Percentiles rank a stretch among this genome's conserved stretches.
Evolutionary conservation across 495 filamentous ascomycete genomes (phyloP).

Genomic region (Symbiotaphrina buchneri): DNA sequence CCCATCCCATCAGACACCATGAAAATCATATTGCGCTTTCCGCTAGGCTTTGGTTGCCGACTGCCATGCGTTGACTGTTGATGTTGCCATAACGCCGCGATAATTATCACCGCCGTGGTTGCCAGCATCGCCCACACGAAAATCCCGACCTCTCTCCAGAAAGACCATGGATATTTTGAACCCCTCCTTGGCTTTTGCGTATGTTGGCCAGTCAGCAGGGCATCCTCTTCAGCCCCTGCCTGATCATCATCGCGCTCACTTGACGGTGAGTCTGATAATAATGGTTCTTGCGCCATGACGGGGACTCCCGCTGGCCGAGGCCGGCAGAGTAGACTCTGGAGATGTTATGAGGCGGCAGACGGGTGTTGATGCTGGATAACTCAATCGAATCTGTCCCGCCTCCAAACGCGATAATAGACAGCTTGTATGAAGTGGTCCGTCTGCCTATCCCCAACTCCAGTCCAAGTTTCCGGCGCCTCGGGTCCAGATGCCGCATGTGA

Average conservation of each 20-base stretch:
- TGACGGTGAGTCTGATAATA: slow-evolving; percentile 11
- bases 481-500: no score
- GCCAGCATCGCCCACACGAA: slow-evolving; percentile 82
- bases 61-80: slow-evolving; percentile 17
- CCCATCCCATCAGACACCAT: slow-evolving; percentile 99
- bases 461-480: no score
- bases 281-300: slow-evolving; percentile 5
- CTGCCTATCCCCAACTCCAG: no score
- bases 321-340: no score
- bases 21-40: slow-evolving; percentile 85
- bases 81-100: slow-evolving; percentile 55
- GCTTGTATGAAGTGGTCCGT: no score
- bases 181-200: slow-evolving; percentile 13
- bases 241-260: slow-evolving; percentile 15
- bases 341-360: no score
- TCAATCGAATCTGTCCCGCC: no score
- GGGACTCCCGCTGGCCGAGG: no score
- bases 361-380: no score
- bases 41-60: slow-evolving; percentile 26
- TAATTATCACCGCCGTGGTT: slow-evolving; percentile 50
- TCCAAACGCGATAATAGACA: no score
- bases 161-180: slow-evolving; percentile 17
- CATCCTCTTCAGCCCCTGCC: slow-evolving; percentile 31
- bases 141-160: slow-evolving; percentile 48
- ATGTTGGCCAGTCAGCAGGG: slow-evolving; percentile 35